Evolutionary conservation across 2,329 filamentous ascomycete species (phyloP), one percentile per base, ranked within the genome.

Genomic region (Apiospora koreana): DNA sequence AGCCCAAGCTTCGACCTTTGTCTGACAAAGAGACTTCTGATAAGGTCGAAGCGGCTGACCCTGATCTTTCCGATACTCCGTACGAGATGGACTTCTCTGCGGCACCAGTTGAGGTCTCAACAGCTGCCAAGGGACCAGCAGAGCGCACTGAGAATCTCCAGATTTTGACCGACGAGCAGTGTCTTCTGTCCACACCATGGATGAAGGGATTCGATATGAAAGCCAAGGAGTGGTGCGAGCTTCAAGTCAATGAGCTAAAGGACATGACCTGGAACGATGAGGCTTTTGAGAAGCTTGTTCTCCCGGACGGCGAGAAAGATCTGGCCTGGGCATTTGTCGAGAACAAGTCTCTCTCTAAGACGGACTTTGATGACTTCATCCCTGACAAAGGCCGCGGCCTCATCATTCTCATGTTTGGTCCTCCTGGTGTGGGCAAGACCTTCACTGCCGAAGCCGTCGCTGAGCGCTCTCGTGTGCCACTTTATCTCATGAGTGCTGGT

Each of bases 211-310:
- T 81, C 35, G 80, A 82, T 38, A 73, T 83, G 43, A 81, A 80
- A 71, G 71, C 74, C 14, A 83, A 83, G 74, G 71, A 76, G 4
- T 83, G 77, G 78, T 74, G 73, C 70, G 74, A 73, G 23, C 69
- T 87, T 72, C 85, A 80, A 72, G 79, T 87, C 66, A 84, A 86
- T 64, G 76, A 82, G 10, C 78, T 86, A 8, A 70, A 71, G 3
- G 82, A 85, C 43, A 83, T 87, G 66, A 72, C 78, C 46, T 89
- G 86, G 83, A 86, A 86, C 73, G 80, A 80, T 7, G 76, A 82
- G 41, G 86, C 86, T 9, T 88, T 88, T 67, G 77, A 81, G 50
- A 83, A 80, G 5, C 83, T 88, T 2, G 86, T 88, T 12, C 80
- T 88, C 28, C 83, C 84, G 0, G 73, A 81, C 0, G 84, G 84